Conservation (phyloP, 345 rosid species). For the Psidium friedrichsthalianum region DNA sequence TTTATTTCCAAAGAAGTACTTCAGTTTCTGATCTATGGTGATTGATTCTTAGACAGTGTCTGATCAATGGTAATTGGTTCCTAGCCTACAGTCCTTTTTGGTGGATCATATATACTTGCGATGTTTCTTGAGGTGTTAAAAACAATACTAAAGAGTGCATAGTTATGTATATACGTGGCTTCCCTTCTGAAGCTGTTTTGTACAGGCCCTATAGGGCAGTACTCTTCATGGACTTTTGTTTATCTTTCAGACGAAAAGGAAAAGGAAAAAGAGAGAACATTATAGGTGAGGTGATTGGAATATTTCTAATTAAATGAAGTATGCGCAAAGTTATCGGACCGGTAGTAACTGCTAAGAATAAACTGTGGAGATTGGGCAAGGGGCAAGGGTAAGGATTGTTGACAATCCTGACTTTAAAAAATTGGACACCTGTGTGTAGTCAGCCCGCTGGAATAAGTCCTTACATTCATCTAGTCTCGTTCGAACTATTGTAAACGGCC, state of each 20-base stretch:
- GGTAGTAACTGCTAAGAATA: not conserved
- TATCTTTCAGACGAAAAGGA: not conserved
- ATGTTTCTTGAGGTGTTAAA: not conserved
- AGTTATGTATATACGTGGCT: not conserved
- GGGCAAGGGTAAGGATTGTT: not conserved
- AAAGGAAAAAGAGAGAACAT: not conserved
- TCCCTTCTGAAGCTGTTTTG: not conserved
- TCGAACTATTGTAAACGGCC: not conserved
- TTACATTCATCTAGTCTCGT: not conserved
- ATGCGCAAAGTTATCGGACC: not conserved
- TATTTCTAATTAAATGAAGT: not conserved
- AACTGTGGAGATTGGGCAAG: not conserved
- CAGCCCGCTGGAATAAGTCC: not conserved
- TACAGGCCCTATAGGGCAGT: not conserved
- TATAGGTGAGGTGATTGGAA: not conserved
- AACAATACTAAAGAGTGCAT: not conserved
- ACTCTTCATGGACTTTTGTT: not conserved
- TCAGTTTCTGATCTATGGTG: not conserved
- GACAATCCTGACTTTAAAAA: not conserved
- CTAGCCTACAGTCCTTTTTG: not conserved
- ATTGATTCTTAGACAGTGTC: not conserved
- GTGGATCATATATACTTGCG: not conserved
- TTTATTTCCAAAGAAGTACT: not conserved
- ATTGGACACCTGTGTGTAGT: not conserved
- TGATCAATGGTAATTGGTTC: not conserved